These are phyloP conservation scores for Kluyveromyces siamensis DNA, from an alignment of 805 yeast species.

Conservation along the genomic window DNA sequence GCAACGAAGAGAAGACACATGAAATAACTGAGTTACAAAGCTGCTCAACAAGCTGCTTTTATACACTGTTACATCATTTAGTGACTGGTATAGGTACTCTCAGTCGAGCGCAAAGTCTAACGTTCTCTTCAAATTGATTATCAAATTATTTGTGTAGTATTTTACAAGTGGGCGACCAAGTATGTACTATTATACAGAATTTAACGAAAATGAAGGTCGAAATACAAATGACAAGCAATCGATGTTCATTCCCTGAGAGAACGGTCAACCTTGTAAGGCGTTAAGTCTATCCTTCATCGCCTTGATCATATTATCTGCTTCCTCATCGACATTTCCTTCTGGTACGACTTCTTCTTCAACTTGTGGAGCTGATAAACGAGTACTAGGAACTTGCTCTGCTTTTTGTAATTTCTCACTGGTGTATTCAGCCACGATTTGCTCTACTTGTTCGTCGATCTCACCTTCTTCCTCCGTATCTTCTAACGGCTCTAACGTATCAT, in stretches of 20 bases:
- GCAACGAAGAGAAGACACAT: too few relatives aligned
- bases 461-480: constrained; percentile 60
- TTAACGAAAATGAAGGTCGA: neutral
- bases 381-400: constrained; percentile 30
- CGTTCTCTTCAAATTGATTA: too few relatives aligned
- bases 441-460: constrained; percentile 54
- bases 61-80: too few relatives aligned
- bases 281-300: constrained; percentile 85
- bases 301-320: constrained; percentile 64
- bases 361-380: constrained; percentile 14
- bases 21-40: too few relatives aligned
- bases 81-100: too few relatives aligned
- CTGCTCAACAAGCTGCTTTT: too few relatives aligned
- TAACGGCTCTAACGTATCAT: constrained; percentile 72
- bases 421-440: constrained; percentile 45
- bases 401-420: constrained; percentile 35
- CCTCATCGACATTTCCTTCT: constrained; percentile 42
- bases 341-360: constrained; percentile 30
- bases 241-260: too few relatives aligned
- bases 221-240: too few relatives aligned
- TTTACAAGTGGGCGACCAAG: neutral
- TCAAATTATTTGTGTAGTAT: neutral
- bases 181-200: neutral
- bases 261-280: constrained; percentile 58
- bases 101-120: too few relatives aligned